These are phyloP conservation scores for Paraconiothyrium brasiliense DNA, from an alignment of 2,329 filamentous ascomycete species.

Conservation along the genomic window DNA sequence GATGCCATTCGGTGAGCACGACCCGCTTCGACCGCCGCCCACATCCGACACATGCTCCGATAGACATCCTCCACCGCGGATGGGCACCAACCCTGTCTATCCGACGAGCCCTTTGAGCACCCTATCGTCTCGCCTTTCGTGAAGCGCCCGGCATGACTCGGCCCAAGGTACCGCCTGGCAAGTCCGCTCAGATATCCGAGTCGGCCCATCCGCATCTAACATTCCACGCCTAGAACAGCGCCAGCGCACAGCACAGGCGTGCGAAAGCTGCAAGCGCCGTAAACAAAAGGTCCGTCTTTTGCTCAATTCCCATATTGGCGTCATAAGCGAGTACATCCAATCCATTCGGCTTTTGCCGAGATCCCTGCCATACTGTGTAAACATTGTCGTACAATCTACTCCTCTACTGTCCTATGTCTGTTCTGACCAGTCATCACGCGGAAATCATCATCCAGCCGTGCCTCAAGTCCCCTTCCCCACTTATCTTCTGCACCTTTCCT, in stretches of 20 bases:
- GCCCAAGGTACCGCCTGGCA: slow-evolving; percentile 46
- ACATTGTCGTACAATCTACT: background rate
- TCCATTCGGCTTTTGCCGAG: background rate
- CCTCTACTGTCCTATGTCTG: background rate
- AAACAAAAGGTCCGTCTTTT: slow-evolving; percentile 70
- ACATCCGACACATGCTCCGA: slow-evolving; percentile 33
- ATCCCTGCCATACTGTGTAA: background rate
- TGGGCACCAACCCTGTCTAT: slow-evolving; percentile 21
- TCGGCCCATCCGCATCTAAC: slow-evolving; percentile 25
- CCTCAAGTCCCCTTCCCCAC: background rate
- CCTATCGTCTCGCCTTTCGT: slow-evolving; percentile 21
- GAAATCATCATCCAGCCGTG: slow-evolving; percentile 4
- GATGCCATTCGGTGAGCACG: background rate
- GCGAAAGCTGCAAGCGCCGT: slow-evolving; percentile 70
- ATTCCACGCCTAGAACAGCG: slow-evolving; percentile 68
- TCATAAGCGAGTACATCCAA: background rate
- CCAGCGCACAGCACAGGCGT: slow-evolving; percentile 70
- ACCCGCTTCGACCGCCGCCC: slow-evolving; percentile 3
- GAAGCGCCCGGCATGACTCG: slow-evolving; percentile 39
- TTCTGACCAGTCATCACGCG: background rate
- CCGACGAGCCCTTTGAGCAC: slow-evolving; percentile 28
- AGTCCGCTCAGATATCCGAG: slow-evolving; percentile 22
- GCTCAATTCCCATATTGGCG: slow-evolving; percentile 11
- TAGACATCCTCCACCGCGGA: slow-evolving; percentile 19
- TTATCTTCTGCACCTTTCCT: background rate